A percentile compares a stretch with the other conserved stretches of the same genome.
phyloP scores from a whole-genome alignment of 306 rosid genomes.

The Trifolium fragiferum region DNA sequence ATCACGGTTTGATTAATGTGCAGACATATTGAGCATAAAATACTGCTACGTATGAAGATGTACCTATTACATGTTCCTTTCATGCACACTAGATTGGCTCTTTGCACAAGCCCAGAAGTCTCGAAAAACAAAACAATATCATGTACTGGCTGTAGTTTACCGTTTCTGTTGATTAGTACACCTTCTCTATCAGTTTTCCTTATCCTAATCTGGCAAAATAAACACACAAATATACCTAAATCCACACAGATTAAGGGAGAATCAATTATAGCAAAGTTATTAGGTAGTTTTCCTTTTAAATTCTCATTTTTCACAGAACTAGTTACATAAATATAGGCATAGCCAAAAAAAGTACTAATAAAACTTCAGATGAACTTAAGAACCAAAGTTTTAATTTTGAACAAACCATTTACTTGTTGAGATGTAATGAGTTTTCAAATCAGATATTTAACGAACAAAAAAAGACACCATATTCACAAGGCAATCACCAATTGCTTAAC shows the following conservation, averaged over 20 bases:
- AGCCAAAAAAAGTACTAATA: background rate
- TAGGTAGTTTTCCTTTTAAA: background rate
- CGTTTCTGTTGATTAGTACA: background rate
- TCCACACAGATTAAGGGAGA: background rate
- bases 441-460: background rate
- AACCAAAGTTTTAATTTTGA: background rate
- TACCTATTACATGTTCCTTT: background rate
- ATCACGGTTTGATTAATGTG: background rate
- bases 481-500: background rate
- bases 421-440: slow-evolving; percentile 7
- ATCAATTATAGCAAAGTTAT: background rate
- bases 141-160: background rate
- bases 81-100: background rate
- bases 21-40: background rate
- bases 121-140: background rate
- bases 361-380: background rate
- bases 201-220: background rate
- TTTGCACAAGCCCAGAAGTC: background rate
- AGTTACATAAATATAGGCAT: background rate
- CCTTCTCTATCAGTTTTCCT: background rate
- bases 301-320: background rate
- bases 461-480: background rate
- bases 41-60: background rate
- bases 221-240: background rate
- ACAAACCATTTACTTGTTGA: background rate